phyloP scores from a whole-genome alignment of 495 filamentous ascomycete species.

The Ascodesmis nigricans region DNA sequence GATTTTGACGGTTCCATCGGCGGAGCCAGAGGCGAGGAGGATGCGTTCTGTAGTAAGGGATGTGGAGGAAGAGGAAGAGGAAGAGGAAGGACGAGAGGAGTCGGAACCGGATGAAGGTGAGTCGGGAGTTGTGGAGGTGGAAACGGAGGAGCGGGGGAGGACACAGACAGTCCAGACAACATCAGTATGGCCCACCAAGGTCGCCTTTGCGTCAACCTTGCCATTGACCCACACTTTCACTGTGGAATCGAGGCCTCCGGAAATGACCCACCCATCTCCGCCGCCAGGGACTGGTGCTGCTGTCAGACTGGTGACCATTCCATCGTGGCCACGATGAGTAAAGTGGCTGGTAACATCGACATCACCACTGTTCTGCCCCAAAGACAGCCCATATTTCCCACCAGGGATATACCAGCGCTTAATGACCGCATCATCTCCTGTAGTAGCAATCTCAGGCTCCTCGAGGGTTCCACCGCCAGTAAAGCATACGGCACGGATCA shows the following conservation, averaged over 20 bases:
- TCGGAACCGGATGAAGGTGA: conserved; percentile 41
- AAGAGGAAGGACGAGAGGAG: no score
- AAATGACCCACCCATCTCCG: conserved; percentile 94
- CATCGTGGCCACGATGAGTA: conserved; percentile 78
- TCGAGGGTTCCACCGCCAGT: conserved; percentile 83
- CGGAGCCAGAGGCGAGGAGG: conserved; percentile 71
- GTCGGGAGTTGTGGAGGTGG: conserved; percentile 48
- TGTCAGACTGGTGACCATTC: conserved; percentile 68
- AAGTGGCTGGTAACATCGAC: conserved; percentile 83
- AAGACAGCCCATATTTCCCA: conserved; percentile 29
- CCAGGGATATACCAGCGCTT: conserved; percentile 86
- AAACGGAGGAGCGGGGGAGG: conserved; percentile 59
- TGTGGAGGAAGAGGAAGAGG: conserved; percentile 52
- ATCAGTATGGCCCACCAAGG: conserved; percentile 81
- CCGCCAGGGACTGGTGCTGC: conserved; percentile 47
- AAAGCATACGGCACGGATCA: conserved; percentile 82
- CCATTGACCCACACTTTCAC: conserved; percentile 88
- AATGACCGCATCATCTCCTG: conserved; percentile 82
- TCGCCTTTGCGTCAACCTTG: conserved; percentile 84
- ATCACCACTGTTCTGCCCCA: conserved; percentile 43
- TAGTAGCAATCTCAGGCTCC: conserved; percentile 91
- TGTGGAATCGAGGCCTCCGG: conserved; percentile 81
- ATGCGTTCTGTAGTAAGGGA: conserved; percentile 51
- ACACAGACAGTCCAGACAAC: conserved; percentile 91
- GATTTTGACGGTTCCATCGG: conserved; percentile 77